Base-by-base conservation (phyloP, 2,329 filamentous ascomycete genomes). In the Trichophyton simii region DNA sequence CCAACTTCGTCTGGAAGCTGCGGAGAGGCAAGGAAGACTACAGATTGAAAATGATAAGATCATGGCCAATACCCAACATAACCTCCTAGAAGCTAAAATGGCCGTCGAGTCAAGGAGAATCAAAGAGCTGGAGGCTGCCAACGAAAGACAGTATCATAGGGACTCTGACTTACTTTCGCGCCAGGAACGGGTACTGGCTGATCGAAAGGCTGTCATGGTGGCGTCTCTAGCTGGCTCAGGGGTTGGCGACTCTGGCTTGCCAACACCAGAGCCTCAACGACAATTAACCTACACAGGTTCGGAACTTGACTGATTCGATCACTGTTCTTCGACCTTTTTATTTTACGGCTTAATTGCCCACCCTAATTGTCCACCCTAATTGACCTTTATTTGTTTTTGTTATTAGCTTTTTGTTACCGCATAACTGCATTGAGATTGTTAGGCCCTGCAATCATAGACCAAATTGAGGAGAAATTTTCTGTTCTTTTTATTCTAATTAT, bases 101-200 rank as follows among this genome's bases (percentile, higher is more conserved):
- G 36, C 42, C 8, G 46, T 59, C 18, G 65, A 66, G 38, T 60
- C 58, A 22, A 52, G 59, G 20, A 60, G 62, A 20, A 57, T 65
- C 8, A 61, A 58, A 54, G 65, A 65, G 59, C 25, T 64, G 9
- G 63, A 66, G n/a, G 44, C 59, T 11, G 63, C 60, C 22, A 63
- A 63, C 59, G 61, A 62, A 36, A 62, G 63, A 34, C 64, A 66
- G 52, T 65, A 64, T 36, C 55, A 64, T 38, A 50, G 63, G 38
- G 64, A 66, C 50, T 42, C 46, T n/a, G 64, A 66, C 6, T 15
- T 66, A 18, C 46, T 66, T 50, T 34, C 48, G 3, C 50, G 61
- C n/a, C 64, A 66, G 42, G 61, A 66, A 28, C 59, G 38, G 28
- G 20, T 63, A n/a, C 57, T 62, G 38, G 58, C 57, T 6, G 36